phyloP scores from a whole-genome alignment of 108 stramenopile species.

The Hondaea fermentalgiana region DNA sequence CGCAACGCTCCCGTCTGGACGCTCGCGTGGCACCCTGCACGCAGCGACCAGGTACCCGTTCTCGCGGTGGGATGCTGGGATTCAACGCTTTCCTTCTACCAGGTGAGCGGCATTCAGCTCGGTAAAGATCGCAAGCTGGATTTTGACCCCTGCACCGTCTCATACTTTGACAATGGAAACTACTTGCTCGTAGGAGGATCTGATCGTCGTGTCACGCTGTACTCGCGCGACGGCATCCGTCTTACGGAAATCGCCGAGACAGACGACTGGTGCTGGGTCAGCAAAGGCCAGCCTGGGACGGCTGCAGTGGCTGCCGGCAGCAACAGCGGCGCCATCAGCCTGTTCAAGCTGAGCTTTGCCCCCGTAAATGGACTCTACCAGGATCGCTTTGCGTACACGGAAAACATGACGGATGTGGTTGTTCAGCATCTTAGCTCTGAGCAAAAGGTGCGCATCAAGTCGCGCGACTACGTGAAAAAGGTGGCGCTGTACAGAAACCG shows the following conservation, averaged over 20 bases:
- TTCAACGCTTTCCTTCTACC: constrained; percentile 49
- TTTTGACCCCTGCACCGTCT: constrained; percentile 46
- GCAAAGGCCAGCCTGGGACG: constrained; percentile 27
- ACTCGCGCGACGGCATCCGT: constrained; percentile 49
- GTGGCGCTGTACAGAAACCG: constrained; percentile 45
- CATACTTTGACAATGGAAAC: constrained; percentile 35
- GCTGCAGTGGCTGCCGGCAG: constrained; percentile 35
- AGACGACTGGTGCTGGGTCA: constrained; percentile 54
- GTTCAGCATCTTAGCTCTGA: constrained; percentile 56
- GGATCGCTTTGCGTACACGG: constrained; percentile 55
- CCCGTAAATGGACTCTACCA: constrained; percentile 42
- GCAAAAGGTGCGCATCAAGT: constrained; percentile 55
- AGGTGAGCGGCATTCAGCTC: constrained; percentile 34
- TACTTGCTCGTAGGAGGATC: constrained; percentile 50
- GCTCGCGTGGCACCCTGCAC: constrained; percentile 38
- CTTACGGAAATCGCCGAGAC: not conserved
- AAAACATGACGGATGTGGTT: constrained; percentile 58
- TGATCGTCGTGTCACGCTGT: constrained; percentile 42
- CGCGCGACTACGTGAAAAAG: constrained; percentile 48
- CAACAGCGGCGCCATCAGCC: constrained; percentile 35
- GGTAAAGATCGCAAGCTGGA: constrained; percentile 34
- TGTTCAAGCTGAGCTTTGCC: constrained; percentile 35
- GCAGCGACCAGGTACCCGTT: constrained; percentile 22
- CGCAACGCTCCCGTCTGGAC: constrained; percentile 51
- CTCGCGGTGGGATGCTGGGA: constrained; percentile 63